Base-by-base conservation (phyloP, 768 basidiomycete genomes). In the Leucocoprinus sp. region DNA sequence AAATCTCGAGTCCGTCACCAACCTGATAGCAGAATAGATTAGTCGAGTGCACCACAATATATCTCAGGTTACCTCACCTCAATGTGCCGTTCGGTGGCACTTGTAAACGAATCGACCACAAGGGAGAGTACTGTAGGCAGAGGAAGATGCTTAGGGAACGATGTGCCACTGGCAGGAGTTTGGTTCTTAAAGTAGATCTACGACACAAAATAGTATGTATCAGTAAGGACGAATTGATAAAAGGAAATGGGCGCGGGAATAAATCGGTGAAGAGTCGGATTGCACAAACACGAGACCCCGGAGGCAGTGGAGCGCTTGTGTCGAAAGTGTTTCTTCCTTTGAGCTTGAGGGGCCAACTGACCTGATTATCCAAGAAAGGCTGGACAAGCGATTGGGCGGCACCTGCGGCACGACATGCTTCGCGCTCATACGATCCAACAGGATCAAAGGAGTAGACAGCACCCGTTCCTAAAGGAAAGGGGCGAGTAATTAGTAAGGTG, bases 401-500 rank as follows among this genome's bases (percentile, higher is more conserved):
- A 40, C 96, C 96, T 38, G 93, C 93, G 29, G 93, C 93, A 51
- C 96, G 84, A 68, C 93, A 98, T 24, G 88, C 79, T 68, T 96
- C 93, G 50, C 96, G 86, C 66, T 98, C 93, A 64, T 99, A 99
- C 38, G 89, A 93, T 21, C 96, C 96, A 24, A 98, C 92, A 29
- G 96, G 96, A 66, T 99, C 96, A 64, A 96, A 99, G n/a, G 95
- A 97, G 73, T 99, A 99, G 23, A 99, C 93, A 8, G 95, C 91
- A 42, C 96, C 96, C 28, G 89, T 80, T 8, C 93, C 92, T 95
- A 60, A 56, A 57, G 54, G 41, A 51, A 53, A 49, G 42, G 55
- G 36, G 54, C 44, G 17, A 39, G 42, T 39, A 45, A 35, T 49
- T 39, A 34, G 38, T 49, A 23, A 43, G n/a, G 33, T 43, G 21